Percentiles rank a stretch among this genome's conserved stretches.
Evolutionary conservation across 306 rosid species (phyloP).

Genomic region (Casuarina glauca): DNA sequence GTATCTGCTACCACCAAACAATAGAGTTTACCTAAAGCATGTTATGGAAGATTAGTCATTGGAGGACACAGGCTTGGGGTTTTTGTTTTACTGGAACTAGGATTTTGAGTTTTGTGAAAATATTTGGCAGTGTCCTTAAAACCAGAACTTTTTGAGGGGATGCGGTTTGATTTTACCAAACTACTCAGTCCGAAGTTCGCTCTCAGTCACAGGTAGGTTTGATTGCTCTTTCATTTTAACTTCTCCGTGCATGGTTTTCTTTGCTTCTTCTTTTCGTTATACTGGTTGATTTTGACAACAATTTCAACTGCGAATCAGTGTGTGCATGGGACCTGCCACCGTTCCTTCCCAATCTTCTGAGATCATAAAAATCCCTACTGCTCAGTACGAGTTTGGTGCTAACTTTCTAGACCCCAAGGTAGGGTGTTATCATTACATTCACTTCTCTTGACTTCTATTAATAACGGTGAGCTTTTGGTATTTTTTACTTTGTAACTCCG

Average conservation of each 20-base stretch:
- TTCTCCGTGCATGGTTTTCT: not conserved
- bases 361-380: conserved; percentile 80
- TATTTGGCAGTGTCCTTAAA: conserved; percentile 80
- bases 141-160: conserved; percentile 93
- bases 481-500: not conserved
- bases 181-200: conserved; percentile 88
- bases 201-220: conserved; percentile 84
- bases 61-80: not conserved
- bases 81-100: not conserved
- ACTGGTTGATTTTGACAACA: conserved; percentile 12
- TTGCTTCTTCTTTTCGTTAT: not conserved
- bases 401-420: conserved; percentile 94
- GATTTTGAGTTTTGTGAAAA: not conserved
- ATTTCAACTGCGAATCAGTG: conserved; percentile 39
- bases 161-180: conserved; percentile 94
- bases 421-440: not conserved
- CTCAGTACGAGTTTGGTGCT: conserved; percentile 94
- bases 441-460: not conserved
- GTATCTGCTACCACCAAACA: not conserved
- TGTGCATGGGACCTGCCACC: conserved; percentile 88
- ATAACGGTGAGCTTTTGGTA: not conserved
- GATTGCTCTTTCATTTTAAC: not conserved
- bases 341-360: conserved; percentile 88
- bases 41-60: not conserved
- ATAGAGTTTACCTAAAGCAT: not conserved